Evolutionary conservation across 208 protist species (phyloP), one percentile per base, ranked within the genome.

Genomic region (Crithidia expoeki): DNA sequence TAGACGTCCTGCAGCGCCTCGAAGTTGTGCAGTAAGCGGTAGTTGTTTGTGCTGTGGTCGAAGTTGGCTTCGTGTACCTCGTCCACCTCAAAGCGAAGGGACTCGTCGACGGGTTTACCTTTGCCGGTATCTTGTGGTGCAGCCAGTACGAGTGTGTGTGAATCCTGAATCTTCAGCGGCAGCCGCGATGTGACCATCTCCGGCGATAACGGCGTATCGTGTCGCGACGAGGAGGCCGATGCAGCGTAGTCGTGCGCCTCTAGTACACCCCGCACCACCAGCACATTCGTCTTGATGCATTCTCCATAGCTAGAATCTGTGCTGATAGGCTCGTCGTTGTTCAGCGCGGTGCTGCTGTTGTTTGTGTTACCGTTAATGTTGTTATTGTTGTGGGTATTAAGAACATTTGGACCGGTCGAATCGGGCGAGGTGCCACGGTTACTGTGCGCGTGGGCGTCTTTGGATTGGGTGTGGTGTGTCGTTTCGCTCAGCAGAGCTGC

Each of bases 41-140:
- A 52, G 25, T 32, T 40, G 42, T 21, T 3, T 2, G 34, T 53
- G 23, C 61, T 42, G 53, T 5, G 52, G 53, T 66, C 47, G 19
- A 23, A 49, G n/a, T 7, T 19, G 2, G 47, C 70, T 12, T 67
- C 27, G n/a, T 40, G 52, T 5, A 77, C 62, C 47, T 72, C 78
- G 40, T 83, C 78, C 4, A 76, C 68, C 16, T 66, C 40, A 49
- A 73, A 78, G 62, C 65, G 59, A 23, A 33, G 56, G 34, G 67
- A 34, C 27, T 17, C 56, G 36, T 53, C 23, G 7, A 17, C 17
- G 49, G 3, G 23, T 14, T 32, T 7, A 5, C 7, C 25, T 16
- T 32, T 17, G 23, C 6, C 28, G 51, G 4, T n/a, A n/a, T n/a
- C n/a, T 34, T 10, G 21, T 34, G 51, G 28, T n/a, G 28, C 6